A percentile compares a stretch with the other conserved stretches of the same genome.
Evolutionary conservation across 2,329 filamentous ascomycete genomes (phyloP).

Genomic region (Fusarium paranaense): DNA sequence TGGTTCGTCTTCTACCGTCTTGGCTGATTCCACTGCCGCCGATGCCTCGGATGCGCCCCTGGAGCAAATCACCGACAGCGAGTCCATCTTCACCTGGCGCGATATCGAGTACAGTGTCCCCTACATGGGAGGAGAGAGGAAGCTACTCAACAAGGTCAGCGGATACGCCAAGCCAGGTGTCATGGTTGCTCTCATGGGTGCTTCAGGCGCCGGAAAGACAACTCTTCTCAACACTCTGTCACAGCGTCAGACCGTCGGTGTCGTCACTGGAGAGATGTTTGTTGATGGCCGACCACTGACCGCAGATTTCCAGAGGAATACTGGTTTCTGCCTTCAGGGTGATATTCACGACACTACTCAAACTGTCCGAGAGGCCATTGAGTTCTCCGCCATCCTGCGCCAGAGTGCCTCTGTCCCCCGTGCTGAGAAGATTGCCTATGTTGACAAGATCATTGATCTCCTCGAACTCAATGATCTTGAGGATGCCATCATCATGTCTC

Average conservation of each 20-base stretch:
- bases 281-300: slow-evolving; percentile 77
- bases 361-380: slow-evolving; percentile 73
- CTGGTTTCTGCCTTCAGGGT: slow-evolving; percentile 73
- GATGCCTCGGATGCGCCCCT: slow-evolving; percentile 16
- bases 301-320: slow-evolving; percentile 80
- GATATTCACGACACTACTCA: slow-evolving; percentile 73
- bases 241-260: slow-evolving; percentile 79
- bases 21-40: slow-evolving; percentile 8
- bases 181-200: slow-evolving; percentile 85
- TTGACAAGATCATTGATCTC: slow-evolving; percentile 72
- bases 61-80: slow-evolving; percentile 46
- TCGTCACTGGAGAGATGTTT: slow-evolving; percentile 80
- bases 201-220: slow-evolving; percentile 85
- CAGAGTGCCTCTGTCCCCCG: slow-evolving; percentile 66
- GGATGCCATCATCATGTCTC: slow-evolving; percentile 68
- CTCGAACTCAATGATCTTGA: slow-evolving; percentile 74
- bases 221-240: slow-evolving; percentile 82
- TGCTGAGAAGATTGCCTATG: slow-evolving; percentile 73
- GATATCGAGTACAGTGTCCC: slow-evolving; percentile 80
- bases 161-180: slow-evolving; percentile 85
- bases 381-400: slow-evolving; percentile 73
- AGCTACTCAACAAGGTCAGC: slow-evolving; percentile 63
- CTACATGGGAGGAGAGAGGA: slow-evolving; percentile 45
- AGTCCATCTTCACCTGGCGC: slow-evolving; percentile 74
- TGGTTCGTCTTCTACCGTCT: slow-evolving; percentile 7